Evolutionary conservation across 2,329 filamentous ascomycete genomes (phyloP).

Genomic region (Aspergillus texensis): DNA sequence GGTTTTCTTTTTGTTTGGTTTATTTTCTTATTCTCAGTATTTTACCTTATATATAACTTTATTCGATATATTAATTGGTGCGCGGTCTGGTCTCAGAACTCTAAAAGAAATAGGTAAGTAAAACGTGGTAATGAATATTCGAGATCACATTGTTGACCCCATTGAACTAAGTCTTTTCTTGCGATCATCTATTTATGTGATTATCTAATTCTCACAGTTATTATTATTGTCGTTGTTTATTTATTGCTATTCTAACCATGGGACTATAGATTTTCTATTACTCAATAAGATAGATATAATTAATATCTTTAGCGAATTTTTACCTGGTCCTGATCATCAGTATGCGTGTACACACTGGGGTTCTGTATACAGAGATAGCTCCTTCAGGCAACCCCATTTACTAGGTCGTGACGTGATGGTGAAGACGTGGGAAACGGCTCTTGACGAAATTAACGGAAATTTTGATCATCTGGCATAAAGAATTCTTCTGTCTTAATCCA

Average conservation of each 20-base stretch:
- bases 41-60: background rate
- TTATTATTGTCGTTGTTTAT: background rate
- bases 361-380: conserved; percentile 3
- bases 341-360: background rate
- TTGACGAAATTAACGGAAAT: background rate
- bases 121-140: background rate
- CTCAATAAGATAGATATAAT: background rate
- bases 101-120: background rate
- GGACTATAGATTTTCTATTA: background rate
- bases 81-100: background rate
- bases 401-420: background rate
- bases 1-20: background rate
- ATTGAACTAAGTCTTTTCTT: background rate
- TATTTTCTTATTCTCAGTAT: background rate
- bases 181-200: background rate
- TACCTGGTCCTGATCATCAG: background rate
- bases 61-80: background rate
- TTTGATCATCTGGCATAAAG: conserved; percentile 8
- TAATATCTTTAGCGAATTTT: background rate
- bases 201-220: background rate
- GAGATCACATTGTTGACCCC: background rate
- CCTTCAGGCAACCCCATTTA: conserved; percentile 16
- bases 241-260: background rate
- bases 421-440: background rate
- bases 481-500: background rate